phyloP scores from a whole-genome alignment of 208 protist species.

The Hexamita inflata region DNA sequence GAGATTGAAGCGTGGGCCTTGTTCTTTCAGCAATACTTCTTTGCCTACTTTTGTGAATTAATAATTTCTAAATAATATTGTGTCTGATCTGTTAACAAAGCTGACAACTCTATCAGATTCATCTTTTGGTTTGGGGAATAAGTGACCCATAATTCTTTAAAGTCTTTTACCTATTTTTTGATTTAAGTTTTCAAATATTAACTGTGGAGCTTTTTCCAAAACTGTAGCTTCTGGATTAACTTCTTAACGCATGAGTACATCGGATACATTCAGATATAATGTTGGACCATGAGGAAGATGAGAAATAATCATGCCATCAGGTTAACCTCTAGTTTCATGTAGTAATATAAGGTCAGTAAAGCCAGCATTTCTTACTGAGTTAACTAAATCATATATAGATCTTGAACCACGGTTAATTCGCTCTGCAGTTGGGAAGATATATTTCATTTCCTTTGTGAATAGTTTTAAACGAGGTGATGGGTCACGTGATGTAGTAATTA shows the following conservation, averaged over 20 bases:
- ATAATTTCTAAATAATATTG: conserved; percentile 91
- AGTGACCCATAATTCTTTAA: conserved; percentile 70
- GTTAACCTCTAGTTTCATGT: conserved; percentile 90
- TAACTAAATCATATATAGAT: conserved; percentile 73
- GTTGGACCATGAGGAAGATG: conserved; percentile 95
- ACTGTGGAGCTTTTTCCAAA: conserved; percentile 82
- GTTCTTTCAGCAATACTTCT: conserved; percentile 77
- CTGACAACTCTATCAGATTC: conserved; percentile 80
- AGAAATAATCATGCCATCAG: conserved; percentile 80
- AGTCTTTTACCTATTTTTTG: conserved; percentile 79
- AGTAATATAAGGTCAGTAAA: conserved; percentile 91
- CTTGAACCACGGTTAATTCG: conserved; percentile 86
- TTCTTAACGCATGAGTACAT: conserved; percentile 87
- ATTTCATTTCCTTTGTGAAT: conserved; percentile 90
- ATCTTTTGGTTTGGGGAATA: conserved; percentile 89
- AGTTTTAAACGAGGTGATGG: conserved; percentile 76
- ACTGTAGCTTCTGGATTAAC: conserved; percentile 61
- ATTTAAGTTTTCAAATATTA: conserved; percentile 92
- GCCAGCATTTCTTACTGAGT: conserved; percentile 67
- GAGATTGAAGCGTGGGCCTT: conserved; percentile 93
- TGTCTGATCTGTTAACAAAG: conserved; percentile 92
- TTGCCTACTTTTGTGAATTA: conserved; percentile 62
- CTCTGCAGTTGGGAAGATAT: conserved; percentile 90
- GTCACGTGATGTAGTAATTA: conserved; percentile 91
- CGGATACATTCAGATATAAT: conserved; percentile 84